Base-by-base conservation (phyloP, 2,329 filamentous ascomycete genomes). In the Botryotinia narcissicola region DNA sequence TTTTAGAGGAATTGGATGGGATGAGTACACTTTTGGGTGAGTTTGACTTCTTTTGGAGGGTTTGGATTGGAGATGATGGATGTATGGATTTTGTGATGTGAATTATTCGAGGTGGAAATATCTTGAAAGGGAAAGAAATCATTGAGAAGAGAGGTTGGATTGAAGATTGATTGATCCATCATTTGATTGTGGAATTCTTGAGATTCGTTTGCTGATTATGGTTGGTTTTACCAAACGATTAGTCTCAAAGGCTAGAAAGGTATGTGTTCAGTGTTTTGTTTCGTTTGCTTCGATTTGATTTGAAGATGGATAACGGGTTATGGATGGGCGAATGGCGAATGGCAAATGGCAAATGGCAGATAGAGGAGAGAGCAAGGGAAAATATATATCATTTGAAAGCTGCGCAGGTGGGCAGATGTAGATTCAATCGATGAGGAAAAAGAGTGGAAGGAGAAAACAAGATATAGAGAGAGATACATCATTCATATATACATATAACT, bases 231-330 rank as follows among this genome's bases (percentile, higher is more conserved):
- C 57, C 10, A 57, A 57, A 57, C 37, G 29, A 14, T 59, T 73
- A 73, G 72, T 73, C 57, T 71, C 72, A 1, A 73, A 73, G 67
- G 67, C 72, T 12, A 70, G 67, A 16, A 73, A 73, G 72, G 72
- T 73, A 57, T 48, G 72, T 59, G 72, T 59, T 22, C n/a, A 42
- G 25, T 63, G 14, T 29, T 29, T 6, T 37, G 20, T 48, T 22
- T 8, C 22, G 22, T 46, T 44, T 42, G 22, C 6, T 2, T 67
- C 8, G 2, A 40, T 46, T 35, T 32, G 22, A 14, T 2, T 67
- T 16, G 2, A 29, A 29, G 29, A 9, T 37, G 18, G 9, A 40
- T 59, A 25, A 51, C 12, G 29, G 18, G 63, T 37, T 7, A 14
- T 62, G 32, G 4, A 51, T 37, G 44, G 44, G 25, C 22, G 22